phyloP scores from a whole-genome alignment of 140 eudicot genomes.

The Oenanthe javanica region DNA sequence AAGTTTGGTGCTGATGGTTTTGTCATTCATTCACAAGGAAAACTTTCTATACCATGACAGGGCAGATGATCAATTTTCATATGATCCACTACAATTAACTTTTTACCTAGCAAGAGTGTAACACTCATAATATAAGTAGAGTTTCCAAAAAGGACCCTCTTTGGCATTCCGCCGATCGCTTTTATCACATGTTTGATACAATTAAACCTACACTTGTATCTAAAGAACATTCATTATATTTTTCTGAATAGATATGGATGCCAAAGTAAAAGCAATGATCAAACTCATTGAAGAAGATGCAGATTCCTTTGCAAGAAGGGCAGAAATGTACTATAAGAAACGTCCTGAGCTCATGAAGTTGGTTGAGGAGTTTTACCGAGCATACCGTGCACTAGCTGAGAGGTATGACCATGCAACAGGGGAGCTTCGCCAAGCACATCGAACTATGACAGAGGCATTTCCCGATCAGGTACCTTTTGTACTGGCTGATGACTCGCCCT shows the following conservation, averaged over 20 bases:
- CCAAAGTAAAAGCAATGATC: slow-evolving; percentile 91
- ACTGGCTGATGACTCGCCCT: slow-evolving; percentile 53
- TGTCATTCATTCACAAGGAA: neutral
- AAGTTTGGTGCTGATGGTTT: neutral
- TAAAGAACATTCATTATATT: neutral
- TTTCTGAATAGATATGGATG: slow-evolving; percentile 69
- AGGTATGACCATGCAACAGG: slow-evolving; percentile 93
- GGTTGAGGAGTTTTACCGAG: slow-evolving; percentile 94
- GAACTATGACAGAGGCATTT: slow-evolving; percentile 79
- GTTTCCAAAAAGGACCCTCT: neutral
- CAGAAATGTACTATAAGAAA: slow-evolving; percentile 97
- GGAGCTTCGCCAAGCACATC: slow-evolving; percentile 88
- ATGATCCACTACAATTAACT: neutral
- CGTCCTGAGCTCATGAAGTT: slow-evolving; percentile 98
- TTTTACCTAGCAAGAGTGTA: neutral
- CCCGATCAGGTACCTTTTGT: slow-evolving; percentile 61
- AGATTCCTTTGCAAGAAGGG: slow-evolving; percentile 97
- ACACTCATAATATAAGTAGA: neutral
- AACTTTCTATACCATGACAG: neutral
- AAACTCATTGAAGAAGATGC: slow-evolving; percentile 99
- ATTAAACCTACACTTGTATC: neutral
- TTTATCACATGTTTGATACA: neutral
- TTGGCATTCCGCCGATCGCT: neutral
- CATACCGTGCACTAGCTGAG: slow-evolving; percentile 98
- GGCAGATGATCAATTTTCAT: neutral